Percentiles rank a stretch among this genome's conserved stretches.
phyloP scores from a whole-genome alignment of 1,284 basidiomycete genomes.

The Melampsora abietis-canadensis region DNA sequence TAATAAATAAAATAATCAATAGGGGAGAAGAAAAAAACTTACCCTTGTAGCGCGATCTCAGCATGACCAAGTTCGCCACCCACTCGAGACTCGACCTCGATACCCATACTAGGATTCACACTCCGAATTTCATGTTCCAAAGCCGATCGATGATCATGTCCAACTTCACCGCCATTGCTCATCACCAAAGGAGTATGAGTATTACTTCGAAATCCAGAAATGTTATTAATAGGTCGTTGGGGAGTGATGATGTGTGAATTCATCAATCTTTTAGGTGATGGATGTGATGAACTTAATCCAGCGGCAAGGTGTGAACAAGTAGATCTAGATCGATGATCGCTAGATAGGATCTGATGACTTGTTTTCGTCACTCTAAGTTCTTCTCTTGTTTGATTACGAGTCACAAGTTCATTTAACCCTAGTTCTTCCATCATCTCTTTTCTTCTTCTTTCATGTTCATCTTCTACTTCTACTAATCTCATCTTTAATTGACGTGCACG shows the following conservation, averaged over 20 bases:
- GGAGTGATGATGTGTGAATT: no score
- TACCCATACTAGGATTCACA: background rate
- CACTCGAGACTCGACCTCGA: background rate
- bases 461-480: conserved; percentile 15
- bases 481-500: background rate
- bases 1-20: no score
- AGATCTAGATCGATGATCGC: background rate
- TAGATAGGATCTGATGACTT: background rate
- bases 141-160: no score
- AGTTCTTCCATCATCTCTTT: conserved; percentile 20
- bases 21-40: background rate
- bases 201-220: no score
- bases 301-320: no score
- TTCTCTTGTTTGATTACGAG: background rate
- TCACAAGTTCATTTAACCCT: background rate
- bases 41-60: conserved; percentile 41
- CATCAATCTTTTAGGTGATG: no score
- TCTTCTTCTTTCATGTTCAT: conserved; percentile 24
- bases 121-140: no score
- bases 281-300: no score
- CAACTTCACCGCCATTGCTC: no score
- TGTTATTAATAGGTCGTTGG: no score
- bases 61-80: conserved; percentile 14
- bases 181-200: no score
- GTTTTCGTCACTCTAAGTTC: background rate